Base-by-base conservation (phyloP, 805 yeast genomes). In the Limtongia smithiae region DNA sequence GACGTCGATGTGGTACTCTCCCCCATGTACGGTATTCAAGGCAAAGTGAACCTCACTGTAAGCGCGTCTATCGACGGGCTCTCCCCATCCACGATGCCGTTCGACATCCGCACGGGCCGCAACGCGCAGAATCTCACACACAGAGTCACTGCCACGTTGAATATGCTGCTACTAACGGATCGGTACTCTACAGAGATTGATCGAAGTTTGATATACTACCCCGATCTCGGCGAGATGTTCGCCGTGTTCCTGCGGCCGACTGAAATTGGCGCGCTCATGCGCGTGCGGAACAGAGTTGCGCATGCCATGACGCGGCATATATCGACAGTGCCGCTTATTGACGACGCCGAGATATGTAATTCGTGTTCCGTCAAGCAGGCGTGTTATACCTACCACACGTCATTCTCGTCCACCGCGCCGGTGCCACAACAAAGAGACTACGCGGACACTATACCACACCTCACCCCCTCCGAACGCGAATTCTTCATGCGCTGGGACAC, bases 1-100 rank as follows among this genome's bases (percentile, higher is more conserved):
- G 79, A 87, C 8, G 99, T 93, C 66, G 97, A 93, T 61, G 85
- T 82, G 59, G 82, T 93, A 12, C 82, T 95, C 88, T 87, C 97
- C 0, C 95, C 97, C 0, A 76, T 79, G 62, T 89, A 77, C 69
- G 99, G 99, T 0, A 67, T 93, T 7, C 79, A 87, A 58, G 99
- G 99, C 0, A 79, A 83, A 58, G 80, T 90, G n/a, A 98, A 93
- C 69, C 96, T 83, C 2, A 88, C 96, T 0, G 74, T 88, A 1
- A 84, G 83, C 57, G 83, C 84, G 0, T 62, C 75, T 6, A 69
- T 69, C n/a, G 37, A 34, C 6, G 33, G 32, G n/a, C 37, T 31
- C 3, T 24, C 37, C 71, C 71, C 4, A 54, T 61, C 3, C 57
- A 62, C 4, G 61, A 75, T 81, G 0, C 97, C 97, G 0, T 71